These are phyloP conservation scores for Trichoderma atroviride DNA, from an alignment of 2,329 filamentous ascomycete genomes.

Conservation along the genomic window DNA sequence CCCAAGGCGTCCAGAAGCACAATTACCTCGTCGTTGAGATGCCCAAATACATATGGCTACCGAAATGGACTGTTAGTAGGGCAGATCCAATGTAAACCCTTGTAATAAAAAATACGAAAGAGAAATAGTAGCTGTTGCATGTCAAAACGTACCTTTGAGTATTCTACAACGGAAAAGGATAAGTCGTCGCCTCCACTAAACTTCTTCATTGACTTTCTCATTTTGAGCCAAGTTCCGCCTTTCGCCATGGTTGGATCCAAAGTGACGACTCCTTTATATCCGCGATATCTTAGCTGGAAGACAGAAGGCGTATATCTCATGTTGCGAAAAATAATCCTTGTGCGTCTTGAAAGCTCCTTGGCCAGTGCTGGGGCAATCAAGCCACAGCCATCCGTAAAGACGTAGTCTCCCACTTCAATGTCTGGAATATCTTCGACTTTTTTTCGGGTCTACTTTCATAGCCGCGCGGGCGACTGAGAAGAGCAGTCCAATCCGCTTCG, in stretches of 20 bases:
- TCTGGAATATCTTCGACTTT: slow-evolving; percentile 45
- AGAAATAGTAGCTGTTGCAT: background rate
- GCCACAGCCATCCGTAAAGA: slow-evolving; percentile 48
- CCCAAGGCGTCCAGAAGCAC: slow-evolving; percentile 44
- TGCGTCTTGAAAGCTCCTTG: slow-evolving; percentile 37
- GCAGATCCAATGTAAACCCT: background rate
- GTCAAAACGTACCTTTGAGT: slow-evolving; percentile 41
- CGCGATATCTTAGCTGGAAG: slow-evolving; percentile 46
- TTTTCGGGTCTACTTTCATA: slow-evolving; percentile 38
- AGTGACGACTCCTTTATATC: slow-evolving; percentile 48
- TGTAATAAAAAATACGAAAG: background rate
- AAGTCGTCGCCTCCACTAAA: slow-evolving; percentile 43
- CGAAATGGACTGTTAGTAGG: background rate
- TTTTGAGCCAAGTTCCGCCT: slow-evolving; percentile 29
- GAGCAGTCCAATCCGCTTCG: slow-evolving; percentile 46
- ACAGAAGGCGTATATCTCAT: slow-evolving; percentile 44
- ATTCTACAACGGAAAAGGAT: slow-evolving; percentile 44
- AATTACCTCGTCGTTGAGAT: slow-evolving; percentile 47
- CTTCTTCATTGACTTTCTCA: slow-evolving; percentile 47
- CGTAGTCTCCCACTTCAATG: slow-evolving; percentile 41
- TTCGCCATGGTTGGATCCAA: slow-evolving; percentile 38
- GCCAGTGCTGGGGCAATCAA: slow-evolving; percentile 41
- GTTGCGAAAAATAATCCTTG: slow-evolving; percentile 41
- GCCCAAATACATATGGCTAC: slow-evolving; percentile 45
- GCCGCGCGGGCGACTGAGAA: slow-evolving; percentile 43